Base-by-base conservation (phyloP, 2,329 filamentous ascomycete species). In the Colletotrichum cereale region DNA sequence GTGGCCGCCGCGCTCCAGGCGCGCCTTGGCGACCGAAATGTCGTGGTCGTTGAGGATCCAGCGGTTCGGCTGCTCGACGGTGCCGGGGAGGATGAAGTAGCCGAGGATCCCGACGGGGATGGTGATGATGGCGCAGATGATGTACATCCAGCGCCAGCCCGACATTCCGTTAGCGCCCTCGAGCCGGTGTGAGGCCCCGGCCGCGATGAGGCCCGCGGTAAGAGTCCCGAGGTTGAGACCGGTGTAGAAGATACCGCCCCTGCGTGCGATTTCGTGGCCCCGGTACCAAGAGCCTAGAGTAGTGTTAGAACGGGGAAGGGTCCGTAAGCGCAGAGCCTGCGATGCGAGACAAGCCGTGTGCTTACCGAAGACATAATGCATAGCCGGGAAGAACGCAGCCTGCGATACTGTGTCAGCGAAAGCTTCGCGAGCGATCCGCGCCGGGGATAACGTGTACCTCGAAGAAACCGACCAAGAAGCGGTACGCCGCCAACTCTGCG, bases 71-170 rank as follows among this genome's bases (percentile, higher is more conserved):
- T 77, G 79, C 0, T 75, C 76, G 2, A 78, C 75, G 0, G 77
- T 76, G 47, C 80, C 78, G 0, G 78, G 78, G 14, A 86, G 82
- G 0, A 82, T 75, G 58, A 85, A 79, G 62, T 82, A 79, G 1
- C 82, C 82, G 16, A 80, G 71, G 18, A 83, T 65, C 5, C 83
- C 84, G 66, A 85, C 79, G 5, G 78, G 75, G 29, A 85, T 80
- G 4, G 85, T 86, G 42, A 83, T 81, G 53, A 79, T 76, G 4
- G 84, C 84, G 6, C 84, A 81, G 36, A 86, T 81, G 47, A 85
- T 83, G 48, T 85, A 85, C 0, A 85, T 77, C 84, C 84, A 86
- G 58, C 82, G 81, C 85, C 84, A 86, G 5, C 83, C 83, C 1
- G 77, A 75, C 8, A 85, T 75, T 0, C 83, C 83, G 21, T 79